These are phyloP conservation scores for Flagelloscypha sp. DNA, from an alignment of 768 basidiomycete genomes.

Conservation along the genomic window DNA sequence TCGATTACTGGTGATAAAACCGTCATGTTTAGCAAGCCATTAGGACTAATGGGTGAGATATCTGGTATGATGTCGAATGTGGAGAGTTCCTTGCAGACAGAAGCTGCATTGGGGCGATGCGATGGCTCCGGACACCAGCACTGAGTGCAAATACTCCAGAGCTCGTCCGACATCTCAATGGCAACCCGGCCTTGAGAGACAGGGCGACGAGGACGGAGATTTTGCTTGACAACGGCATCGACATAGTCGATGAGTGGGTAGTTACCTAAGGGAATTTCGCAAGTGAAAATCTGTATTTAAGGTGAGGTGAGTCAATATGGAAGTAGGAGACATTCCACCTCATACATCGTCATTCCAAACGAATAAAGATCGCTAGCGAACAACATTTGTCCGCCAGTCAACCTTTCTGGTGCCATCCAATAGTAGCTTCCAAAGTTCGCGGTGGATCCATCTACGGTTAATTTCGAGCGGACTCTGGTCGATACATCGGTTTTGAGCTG, in stretches of 20 bases:
- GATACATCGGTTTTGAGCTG: conserved; percentile 18
- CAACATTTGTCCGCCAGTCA: conserved; percentile 12
- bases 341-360: conserved; percentile 19
- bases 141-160: conserved; percentile 16
- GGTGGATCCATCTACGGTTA: too few relatives aligned
- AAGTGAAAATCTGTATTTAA: conserved; percentile 9
- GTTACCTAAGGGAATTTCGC: conserved; percentile 13
- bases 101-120: conserved; percentile 12
- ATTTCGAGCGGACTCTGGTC: conserved; percentile 13
- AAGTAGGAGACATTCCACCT: conserved; percentile 9
- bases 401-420: conserved; percentile 21
- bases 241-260: conserved; percentile 8
- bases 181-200: conserved; percentile 14
- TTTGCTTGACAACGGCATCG: conserved; percentile 9
- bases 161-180: conserved; percentile 12
- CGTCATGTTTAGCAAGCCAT: too few relatives aligned
- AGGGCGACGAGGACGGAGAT: conserved; percentile 15
- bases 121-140: conserved; percentile 15
- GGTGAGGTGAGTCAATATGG: too few relatives aligned
- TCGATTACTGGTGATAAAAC: too few relatives aligned
- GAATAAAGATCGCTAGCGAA: conserved; percentile 17
- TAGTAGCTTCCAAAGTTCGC: conserved; percentile 15
- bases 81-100: too few relatives aligned
- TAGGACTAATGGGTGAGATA: too few relatives aligned
- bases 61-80: too few relatives aligned